Evolutionary conservation across 2,329 filamentous ascomycete genomes (phyloP).

Genomic region (Claviceps paspali): DNA sequence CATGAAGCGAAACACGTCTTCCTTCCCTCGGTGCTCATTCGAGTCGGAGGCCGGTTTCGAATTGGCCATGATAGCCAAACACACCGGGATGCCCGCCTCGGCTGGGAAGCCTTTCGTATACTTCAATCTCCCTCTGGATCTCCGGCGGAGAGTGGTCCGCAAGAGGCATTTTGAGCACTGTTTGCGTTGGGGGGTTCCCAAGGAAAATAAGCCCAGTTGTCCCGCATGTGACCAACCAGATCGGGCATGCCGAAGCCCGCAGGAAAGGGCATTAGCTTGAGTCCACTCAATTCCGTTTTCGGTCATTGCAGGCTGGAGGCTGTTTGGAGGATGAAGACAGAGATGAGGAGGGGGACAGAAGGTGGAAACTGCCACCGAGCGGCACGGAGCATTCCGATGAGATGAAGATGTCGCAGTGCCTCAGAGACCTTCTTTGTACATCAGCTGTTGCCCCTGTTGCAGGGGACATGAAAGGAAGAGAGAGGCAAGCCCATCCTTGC

Average conservation of each 20-base stretch:
- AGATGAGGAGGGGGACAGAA: too few species aligned
- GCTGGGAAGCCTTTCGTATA: conserved; percentile 3
- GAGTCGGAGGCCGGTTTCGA: conserved; percentile 3
- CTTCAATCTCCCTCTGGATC: conserved; percentile 2
- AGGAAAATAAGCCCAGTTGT: conserved; percentile 4
- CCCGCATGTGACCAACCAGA: not conserved
- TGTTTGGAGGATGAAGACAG: too few species aligned
- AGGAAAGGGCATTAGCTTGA: not conserved
- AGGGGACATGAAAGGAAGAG: too few species aligned
- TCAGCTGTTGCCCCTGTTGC: too few species aligned
- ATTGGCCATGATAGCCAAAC: conserved; percentile 2
- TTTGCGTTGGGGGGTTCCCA: conserved; percentile 4
- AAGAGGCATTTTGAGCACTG: conserved; percentile 4
- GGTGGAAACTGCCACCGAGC: too few species aligned
- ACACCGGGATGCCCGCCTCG: not conserved
- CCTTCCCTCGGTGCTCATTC: conserved; percentile 4
- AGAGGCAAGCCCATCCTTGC: too few species aligned
- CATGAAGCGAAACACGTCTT: too few species aligned
- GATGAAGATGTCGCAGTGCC: too few species aligned
- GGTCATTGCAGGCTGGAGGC: too few species aligned
- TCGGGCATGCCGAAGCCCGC: not conserved
- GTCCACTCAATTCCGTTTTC: not conserved
- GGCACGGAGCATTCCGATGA: too few species aligned
- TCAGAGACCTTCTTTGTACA: too few species aligned
- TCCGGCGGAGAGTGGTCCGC: not conserved